phyloP scores from a whole-genome alignment of 192 early-diverging fungal species.

The Thamnidium elegans region DNA sequence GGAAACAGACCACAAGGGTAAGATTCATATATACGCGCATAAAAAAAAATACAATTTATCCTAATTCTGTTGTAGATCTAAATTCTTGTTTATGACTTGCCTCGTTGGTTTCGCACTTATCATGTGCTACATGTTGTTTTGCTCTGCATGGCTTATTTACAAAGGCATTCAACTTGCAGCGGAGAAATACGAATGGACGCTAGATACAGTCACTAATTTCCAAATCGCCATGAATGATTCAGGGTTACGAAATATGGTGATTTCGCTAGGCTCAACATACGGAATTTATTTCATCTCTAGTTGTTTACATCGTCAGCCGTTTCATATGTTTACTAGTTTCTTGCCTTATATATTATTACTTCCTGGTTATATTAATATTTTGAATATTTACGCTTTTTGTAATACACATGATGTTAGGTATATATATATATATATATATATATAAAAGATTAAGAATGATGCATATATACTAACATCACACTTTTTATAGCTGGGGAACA shows the following conservation, averaged over 20 bases:
- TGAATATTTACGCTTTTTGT: constrained; percentile 92
- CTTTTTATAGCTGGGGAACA: constrained; percentile 79
- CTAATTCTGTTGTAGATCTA: constrained; percentile 17
- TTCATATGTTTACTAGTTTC: constrained; percentile 88
- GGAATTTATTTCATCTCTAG: constrained; percentile 79
- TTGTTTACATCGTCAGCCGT: constrained; percentile 79
- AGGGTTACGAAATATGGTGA: constrained; percentile 71
- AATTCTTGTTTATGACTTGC: constrained; percentile 39
- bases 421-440: no score
- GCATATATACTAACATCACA: not conserved
- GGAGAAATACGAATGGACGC: constrained; percentile 44
- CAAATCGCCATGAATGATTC: constrained; percentile 42
- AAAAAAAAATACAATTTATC: not conserved
- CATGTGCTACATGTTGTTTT: constrained; percentile 58
- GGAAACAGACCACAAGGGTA: constrained; percentile 90
- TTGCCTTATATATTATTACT: constrained; percentile 81
- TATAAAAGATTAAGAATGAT: no score
- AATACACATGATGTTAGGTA: constrained; percentile 90
- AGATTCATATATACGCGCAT: no score
- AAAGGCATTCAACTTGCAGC: constrained; percentile 65
- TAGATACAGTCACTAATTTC: constrained; percentile 38
- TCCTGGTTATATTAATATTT: constrained; percentile 77
- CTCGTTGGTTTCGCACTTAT: constrained; percentile 47
- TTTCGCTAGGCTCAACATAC: constrained; percentile 80
- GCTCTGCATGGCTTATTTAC: constrained; percentile 51